Evolutionary conservation across 139 green algal species (phyloP).

Genomic region (Coccomyxa sp.): DNA sequence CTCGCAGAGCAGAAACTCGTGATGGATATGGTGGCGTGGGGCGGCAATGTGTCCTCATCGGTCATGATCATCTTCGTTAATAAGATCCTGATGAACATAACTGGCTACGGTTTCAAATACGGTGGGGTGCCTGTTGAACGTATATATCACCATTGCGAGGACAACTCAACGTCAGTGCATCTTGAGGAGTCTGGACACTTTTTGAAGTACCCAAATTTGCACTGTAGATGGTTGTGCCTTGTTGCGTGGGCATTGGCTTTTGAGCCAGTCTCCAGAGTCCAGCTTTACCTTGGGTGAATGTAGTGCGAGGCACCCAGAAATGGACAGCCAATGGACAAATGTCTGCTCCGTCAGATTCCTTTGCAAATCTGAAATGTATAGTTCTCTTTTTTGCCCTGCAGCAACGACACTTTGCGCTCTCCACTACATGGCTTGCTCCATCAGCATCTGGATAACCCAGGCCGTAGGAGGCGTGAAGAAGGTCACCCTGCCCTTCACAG

Average conservation of each 20-base stretch:
- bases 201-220: not conserved
- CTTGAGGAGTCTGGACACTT: not conserved
- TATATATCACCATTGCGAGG: not conserved
- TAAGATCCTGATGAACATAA: conserved; percentile 46
- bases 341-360: not conserved
- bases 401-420: conserved; percentile 53
- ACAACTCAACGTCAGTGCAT: not conserved
- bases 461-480: conserved; percentile 26
- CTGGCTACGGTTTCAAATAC: conserved; percentile 36
- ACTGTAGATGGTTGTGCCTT: not conserved
- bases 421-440: conserved; percentile 53
- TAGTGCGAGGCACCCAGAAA: too few relatives aligned
- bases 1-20: conserved; percentile 2
- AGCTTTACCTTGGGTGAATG: not conserved
- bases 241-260: not conserved
- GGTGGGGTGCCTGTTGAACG: conserved; percentile 2
- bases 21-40: conserved; percentile 22
- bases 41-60: conserved; percentile 33
- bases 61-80: conserved; percentile 57
- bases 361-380: not conserved
- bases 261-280: not conserved
- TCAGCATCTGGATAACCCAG: conserved; percentile 31
- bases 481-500: conserved; percentile 25
- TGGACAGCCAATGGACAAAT: not conserved
- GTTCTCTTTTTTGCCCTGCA: not conserved